Evolutionary conservation across 495 filamentous ascomycete species (phyloP), one percentile per base, ranked within the genome.

Genomic region (Cercophora scortea): DNA sequence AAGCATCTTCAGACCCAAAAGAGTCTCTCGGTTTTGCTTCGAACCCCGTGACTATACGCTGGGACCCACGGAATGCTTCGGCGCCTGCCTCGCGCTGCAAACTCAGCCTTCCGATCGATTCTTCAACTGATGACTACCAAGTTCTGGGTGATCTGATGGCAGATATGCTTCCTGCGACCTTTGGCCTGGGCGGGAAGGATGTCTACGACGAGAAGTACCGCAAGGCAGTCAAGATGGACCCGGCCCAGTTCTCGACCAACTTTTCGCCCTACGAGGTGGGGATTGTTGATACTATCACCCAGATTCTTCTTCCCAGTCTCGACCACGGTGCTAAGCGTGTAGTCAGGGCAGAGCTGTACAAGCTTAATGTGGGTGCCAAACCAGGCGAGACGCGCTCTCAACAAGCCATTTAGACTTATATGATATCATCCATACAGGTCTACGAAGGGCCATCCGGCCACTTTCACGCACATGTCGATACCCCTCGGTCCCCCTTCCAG

Each of bases 401-500:
- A 19, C 4, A 6, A 41, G 34, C 5, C 8, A 42, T 13, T 1
- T 42, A 13, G 12, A 18, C 13, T 25, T 8, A 12, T 18, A 5
- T 13, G 35, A 6, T 39, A 10, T 49, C 9, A 6, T 10, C 10
- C 16, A 16, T 15, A 41, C 36, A 49, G 47, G 32, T 44, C 32
- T 80, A 82, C 55, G 71, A 70, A 0, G 73, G 66, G 1, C 77
- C 79, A 2, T 73, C 68, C 0, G 80, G 78, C 0, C 58, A 65
- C 12, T 82, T 82, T 62, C 63, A 65, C 18, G 55, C 70, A 5
- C 76, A 82, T 55, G 74, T 82, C 34, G 75, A 83, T 49, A 84
- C 77, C 0, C 77, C 79, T 0, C 68, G 72, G 0, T 69, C 67
- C 4, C 39, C 50, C 5, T 55, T 44, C 3, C 75, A 82, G 46